These are phyloP conservation scores for Elasticomyces elasticus DNA, from an alignment of 495 filamentous ascomycete species.

Conservation along the genomic window DNA sequence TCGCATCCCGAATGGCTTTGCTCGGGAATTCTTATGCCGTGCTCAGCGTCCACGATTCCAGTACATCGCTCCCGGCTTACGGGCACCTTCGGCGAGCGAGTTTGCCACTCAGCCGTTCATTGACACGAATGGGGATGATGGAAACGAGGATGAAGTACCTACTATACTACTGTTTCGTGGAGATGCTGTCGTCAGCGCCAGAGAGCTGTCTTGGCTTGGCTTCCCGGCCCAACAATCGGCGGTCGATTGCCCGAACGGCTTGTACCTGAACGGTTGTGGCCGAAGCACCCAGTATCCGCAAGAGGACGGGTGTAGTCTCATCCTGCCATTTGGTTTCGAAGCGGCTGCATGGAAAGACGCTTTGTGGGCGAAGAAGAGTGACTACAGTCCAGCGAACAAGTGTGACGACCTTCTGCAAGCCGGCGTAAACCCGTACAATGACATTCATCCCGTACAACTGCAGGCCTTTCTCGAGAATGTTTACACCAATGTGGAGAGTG, in stretches of 20 bases:
- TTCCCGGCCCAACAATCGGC: background rate
- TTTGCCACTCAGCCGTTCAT: slow-evolving; percentile 1
- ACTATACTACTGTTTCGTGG: background rate
- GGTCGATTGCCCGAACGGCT: background rate
- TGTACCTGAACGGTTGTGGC: background rate
- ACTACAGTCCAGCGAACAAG: background rate
- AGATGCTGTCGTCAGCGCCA: background rate
- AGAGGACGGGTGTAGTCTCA: background rate
- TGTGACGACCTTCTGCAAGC: background rate
- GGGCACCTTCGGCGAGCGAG: background rate
- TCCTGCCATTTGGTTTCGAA: background rate
- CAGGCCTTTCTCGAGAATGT: background rate
- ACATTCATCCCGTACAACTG: background rate
- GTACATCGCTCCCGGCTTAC: slow-evolving; percentile 2
- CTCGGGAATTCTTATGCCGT: background rate
- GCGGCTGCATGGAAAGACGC: no score
- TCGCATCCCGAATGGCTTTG: slow-evolving; percentile 2
- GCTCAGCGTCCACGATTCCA: slow-evolving; percentile 2
- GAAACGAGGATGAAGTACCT: background rate
- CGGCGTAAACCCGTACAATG: slow-evolving; percentile 1
- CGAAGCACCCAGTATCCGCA: background rate
- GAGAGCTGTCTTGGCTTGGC: background rate
- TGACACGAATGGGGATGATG: background rate
- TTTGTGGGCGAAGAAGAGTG: background rate
- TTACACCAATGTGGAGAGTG: background rate